Evolutionary conservation across 257 asterid genomes (phyloP).

Genomic region (Nicotiana undulata): DNA sequence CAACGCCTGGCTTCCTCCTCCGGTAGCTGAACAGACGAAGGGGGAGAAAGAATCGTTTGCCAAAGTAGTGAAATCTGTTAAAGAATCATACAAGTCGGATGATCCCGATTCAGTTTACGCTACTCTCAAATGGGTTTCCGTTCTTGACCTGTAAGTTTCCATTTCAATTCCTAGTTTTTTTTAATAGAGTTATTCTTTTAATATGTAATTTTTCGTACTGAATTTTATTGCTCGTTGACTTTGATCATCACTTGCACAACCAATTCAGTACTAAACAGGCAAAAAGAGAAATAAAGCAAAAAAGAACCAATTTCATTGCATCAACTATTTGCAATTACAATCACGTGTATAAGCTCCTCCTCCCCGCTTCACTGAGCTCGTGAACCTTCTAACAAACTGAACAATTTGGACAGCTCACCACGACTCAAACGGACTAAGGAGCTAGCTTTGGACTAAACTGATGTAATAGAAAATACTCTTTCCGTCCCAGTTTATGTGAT

Average conservation of each 20-base stretch:
- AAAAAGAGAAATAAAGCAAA: background rate
- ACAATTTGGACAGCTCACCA: background rate
- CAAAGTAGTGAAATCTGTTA: constrained; percentile 59
- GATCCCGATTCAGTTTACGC: constrained; percentile 92
- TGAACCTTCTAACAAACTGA: background rate
- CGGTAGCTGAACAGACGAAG: constrained; percentile 84
- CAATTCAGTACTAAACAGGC: background rate
- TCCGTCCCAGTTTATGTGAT: too few species aligned
- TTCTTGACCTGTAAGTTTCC: constrained; percentile 78
- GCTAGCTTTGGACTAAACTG: background rate
- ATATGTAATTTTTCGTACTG: background rate
- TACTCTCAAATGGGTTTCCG: constrained; percentile 81
- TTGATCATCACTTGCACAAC: background rate
- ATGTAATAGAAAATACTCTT: background rate
- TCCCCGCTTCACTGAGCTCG: background rate
- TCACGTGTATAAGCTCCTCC: background rate
- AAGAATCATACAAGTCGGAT: constrained; percentile 51
- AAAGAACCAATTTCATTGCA: background rate
- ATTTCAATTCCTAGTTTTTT: background rate
- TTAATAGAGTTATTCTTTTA: background rate
- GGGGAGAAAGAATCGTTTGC: constrained; percentile 82
- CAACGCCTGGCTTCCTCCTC: constrained; percentile 97
- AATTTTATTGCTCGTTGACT: background rate
- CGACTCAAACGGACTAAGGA: background rate
- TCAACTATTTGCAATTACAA: background rate